Percentiles rank a stretch among this genome's conserved stretches.
These are phyloP conservation scores for Prunus mume DNA, from an alignment of 306 rosid genomes.

Conservation along the genomic window DNA sequence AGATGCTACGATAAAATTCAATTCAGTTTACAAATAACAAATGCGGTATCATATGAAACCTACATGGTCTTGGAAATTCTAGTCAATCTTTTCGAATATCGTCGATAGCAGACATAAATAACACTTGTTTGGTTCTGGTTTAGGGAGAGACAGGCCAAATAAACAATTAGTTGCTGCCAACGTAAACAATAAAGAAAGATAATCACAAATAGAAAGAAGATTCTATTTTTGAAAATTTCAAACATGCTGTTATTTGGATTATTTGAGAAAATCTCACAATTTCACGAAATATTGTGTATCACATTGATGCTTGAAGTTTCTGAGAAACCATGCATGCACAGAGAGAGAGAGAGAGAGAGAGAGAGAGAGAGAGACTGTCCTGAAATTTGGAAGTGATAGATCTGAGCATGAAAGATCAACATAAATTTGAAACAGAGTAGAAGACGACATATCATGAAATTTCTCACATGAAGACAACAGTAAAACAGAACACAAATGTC, in stretches of 20 bases:
- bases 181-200: constrained; percentile 18
- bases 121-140: constrained; percentile 35
- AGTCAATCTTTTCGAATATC: constrained; percentile 29
- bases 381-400: constrained; percentile 16
- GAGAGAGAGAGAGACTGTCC: not conserved
- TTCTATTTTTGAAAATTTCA: constrained; percentile 35
- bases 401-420: not conserved
- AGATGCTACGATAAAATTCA: constrained; percentile 14
- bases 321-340: not conserved
- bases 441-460: not conserved
- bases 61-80: constrained; percentile 32
- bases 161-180: constrained; percentile 42
- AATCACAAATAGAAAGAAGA: constrained; percentile 25
- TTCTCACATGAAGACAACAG: not conserved
- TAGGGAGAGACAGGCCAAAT: constrained; percentile 29
- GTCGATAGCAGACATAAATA: constrained; percentile 52
- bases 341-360: not conserved
- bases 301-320: constrained; percentile 1
- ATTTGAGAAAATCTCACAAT: not conserved
- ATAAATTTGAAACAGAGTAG: constrained; percentile 7
- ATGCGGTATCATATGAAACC: constrained; percentile 24
- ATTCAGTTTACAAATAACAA: constrained; percentile 17
- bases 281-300: not conserved
- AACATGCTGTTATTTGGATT: constrained; percentile 9
- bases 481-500: not conserved